Base-by-base conservation (phyloP, 1,284 basidiomycete species). In the Bjerkandera adusta region DNA sequence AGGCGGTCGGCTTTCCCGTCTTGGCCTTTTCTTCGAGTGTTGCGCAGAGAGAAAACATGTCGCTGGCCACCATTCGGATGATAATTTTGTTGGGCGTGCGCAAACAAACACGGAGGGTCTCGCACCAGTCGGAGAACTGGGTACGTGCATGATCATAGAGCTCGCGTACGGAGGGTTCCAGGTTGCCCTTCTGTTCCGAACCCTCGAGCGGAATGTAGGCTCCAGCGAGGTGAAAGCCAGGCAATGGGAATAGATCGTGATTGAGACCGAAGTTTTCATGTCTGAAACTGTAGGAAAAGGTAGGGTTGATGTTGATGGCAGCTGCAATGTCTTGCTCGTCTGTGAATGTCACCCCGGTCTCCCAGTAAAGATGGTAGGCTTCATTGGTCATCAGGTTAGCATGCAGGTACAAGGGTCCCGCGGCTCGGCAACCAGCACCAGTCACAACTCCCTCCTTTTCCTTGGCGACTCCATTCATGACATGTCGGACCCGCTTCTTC, bases 221-320 rank as follows among this genome's bases (percentile, higher is more conserved):
- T 1, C 68, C 55, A 1, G 70, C 71, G 3, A 76, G 63, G 53
- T 79, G 76, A 57, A 81, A 81, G 5, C 66, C 54, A 3, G 60
- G 38, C 0, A 77, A 46, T 1, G 78, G 78, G 52, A 73, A 66
- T 0, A 68, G 70, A 1, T 62, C 70, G 47, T 76, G 75, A 48
- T 81, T 73, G 1, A 75, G 62, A 26, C 64, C 54, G 46, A 71
- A 76, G 5, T 58, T 61, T 25, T 72, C 66, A 4, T 75, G 72
- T 2, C 58, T 55, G 3, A 57, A 43, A 3, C 70, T 69, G 54
- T 74, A 77, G 0, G 66, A 66, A 30, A 77, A 77, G 0, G 70
- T 73, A 0, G 78, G 75, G 45, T 80, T 80, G 25, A 70, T 47
- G 13, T 62, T 36, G 1, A 53, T 67, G 1, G 72, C 64, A 1